Conservation (phyloP, 768 basidiomycete genomes). For the Trametes punicea region DNA sequence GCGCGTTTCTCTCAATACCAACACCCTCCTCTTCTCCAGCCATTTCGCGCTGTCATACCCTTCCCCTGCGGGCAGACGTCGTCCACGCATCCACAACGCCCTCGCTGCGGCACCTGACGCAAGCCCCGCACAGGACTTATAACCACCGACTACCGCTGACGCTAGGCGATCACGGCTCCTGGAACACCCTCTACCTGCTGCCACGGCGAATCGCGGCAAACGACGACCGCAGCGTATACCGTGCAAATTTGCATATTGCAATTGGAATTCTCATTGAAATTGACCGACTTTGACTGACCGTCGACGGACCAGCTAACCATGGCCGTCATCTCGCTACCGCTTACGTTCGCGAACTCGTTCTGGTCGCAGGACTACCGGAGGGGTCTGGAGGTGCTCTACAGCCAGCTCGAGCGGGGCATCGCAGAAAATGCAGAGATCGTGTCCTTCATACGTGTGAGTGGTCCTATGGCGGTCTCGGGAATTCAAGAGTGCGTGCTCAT, state of each 20-base stretch:
- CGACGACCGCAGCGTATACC: neutral
- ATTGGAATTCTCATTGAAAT: neutral
- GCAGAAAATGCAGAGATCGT: conserved; percentile 82
- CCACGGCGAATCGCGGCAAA: conserved; percentile 4
- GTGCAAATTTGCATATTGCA: neutral
- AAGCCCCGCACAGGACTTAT: conserved; percentile 1
- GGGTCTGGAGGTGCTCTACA: conserved; percentile 76
- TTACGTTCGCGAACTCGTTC: conserved; percentile 88
- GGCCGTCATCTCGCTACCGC: conserved; percentile 88
- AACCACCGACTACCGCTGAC: conserved; percentile 2
- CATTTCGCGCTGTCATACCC: neutral
- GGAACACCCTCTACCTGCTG: neutral
- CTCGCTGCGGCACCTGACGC: conserved; percentile 13
- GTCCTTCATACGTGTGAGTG: conserved; percentile 75
- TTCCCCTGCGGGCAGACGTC: neutral
- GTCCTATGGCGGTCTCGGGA: neutral
- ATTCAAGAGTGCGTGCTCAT: neutral
- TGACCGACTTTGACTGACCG: neutral
- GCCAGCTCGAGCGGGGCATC: conserved; percentile 77
- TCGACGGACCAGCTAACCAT: conserved; percentile 37
- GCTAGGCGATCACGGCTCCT: neutral
- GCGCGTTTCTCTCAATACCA: conserved; percentile 12
- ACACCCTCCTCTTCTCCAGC: conserved; percentile 4
- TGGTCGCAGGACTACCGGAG: conserved; percentile 90
- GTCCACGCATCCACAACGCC: conserved; percentile 22